Conservation (phyloP, 208 protist species). For the Crithidia expoeki region DNA sequence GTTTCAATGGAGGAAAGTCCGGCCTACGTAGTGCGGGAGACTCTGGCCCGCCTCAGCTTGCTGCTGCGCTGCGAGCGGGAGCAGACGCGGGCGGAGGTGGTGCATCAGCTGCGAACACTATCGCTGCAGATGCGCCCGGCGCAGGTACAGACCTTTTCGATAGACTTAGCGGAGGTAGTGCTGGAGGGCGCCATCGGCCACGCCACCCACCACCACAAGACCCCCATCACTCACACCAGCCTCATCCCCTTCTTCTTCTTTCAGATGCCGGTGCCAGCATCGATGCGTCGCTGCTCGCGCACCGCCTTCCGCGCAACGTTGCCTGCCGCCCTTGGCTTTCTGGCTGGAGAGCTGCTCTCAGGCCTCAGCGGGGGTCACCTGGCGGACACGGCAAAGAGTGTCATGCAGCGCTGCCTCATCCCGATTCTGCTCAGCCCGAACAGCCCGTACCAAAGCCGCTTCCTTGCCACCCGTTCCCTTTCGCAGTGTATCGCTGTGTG, state of each 20-base stretch:
- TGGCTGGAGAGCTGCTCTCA: conserved; percentile 65
- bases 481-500: conserved; percentile 59
- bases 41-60: conserved; percentile 62
- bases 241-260: conserved; percentile 60
- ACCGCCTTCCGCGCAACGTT: conserved; percentile 71
- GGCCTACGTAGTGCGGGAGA: conserved; percentile 42
- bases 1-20: conserved; percentile 25
- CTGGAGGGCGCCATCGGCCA: conserved; percentile 59
- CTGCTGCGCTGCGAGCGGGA: conserved; percentile 68
- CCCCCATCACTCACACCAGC: conserved; percentile 38
- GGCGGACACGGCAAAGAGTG: conserved; percentile 30
- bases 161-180: conserved; percentile 64
- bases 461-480: conserved; percentile 57
- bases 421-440: conserved; percentile 62
- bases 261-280: conserved; percentile 52
- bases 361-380: conserved; percentile 36
- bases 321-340: conserved; percentile 60
- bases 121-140: conserved; percentile 60
- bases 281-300: conserved; percentile 69
- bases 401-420: conserved; percentile 77
- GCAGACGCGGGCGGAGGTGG: conserved; percentile 67
- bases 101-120: conserved; percentile 71
- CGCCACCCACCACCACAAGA: conserved; percentile 33
- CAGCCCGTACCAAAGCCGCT: conserved; percentile 35
- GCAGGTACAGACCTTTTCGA: conserved; percentile 45